Conservation (phyloP, 1,284 basidiomycete species). For the Irpex sp. region DNA sequence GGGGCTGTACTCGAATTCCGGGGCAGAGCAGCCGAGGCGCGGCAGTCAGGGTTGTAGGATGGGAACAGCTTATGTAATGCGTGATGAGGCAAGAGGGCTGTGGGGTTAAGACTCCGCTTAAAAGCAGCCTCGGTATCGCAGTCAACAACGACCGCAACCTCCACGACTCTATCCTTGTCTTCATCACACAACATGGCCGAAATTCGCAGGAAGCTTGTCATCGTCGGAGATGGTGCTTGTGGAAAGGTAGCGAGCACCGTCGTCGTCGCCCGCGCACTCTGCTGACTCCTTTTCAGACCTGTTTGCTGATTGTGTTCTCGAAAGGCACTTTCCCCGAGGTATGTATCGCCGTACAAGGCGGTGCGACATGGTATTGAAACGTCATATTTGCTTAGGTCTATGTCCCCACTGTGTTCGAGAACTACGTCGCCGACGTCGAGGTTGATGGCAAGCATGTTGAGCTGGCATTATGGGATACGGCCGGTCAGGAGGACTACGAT, state of each 20-base stretch:
- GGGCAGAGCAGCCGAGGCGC: background rate
- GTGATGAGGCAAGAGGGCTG: constrained; percentile 21
- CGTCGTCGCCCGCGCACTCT: constrained; percentile 12
- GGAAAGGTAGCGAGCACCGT: constrained; percentile 37
- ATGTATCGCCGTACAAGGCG: constrained; percentile 9
- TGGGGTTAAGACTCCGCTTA: constrained; percentile 21
- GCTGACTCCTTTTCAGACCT: constrained; percentile 36
- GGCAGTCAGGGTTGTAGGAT: background rate
- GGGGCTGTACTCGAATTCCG: background rate
- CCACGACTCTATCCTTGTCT: constrained; percentile 9
- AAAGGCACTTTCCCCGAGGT: constrained; percentile 79
- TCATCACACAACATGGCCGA: constrained; percentile 31
- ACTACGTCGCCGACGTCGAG: constrained; percentile 69
- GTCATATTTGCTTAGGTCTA: constrained; percentile 34
- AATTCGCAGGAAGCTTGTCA: constrained; percentile 50
- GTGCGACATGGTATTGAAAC: background rate
- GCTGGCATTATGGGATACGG: constrained; percentile 78
- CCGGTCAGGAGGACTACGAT: constrained; percentile 70
- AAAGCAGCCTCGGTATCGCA: constrained; percentile 25
- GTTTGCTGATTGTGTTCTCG: constrained; percentile 59
- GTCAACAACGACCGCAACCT: constrained; percentile 16
- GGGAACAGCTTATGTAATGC: constrained; percentile 17
- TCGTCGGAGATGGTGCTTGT: constrained; percentile 56
- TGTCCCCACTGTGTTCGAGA: constrained; percentile 75
- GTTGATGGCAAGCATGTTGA: constrained; percentile 75